These are phyloP conservation scores for Cystofilobasidium ferigula DNA, from an alignment of 768 basidiomycete species.

Conservation along the genomic window DNA sequence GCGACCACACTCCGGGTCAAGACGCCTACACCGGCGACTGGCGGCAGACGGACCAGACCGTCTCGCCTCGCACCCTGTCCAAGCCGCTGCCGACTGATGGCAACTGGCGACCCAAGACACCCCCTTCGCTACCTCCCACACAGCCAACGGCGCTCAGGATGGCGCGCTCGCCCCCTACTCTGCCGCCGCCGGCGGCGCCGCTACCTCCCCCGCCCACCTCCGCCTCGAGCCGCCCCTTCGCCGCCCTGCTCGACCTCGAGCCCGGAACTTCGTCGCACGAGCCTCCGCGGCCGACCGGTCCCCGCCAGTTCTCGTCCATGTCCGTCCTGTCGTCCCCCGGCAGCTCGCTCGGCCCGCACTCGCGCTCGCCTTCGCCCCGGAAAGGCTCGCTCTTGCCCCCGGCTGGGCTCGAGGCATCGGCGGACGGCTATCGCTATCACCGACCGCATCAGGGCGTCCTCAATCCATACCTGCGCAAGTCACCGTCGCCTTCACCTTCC, in stretches of 20 bases:
- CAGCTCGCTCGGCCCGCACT: not conserved
- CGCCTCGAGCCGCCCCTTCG: not conserved
- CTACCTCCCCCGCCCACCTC: not conserved
- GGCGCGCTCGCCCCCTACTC: not conserved
- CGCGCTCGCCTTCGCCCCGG: not conserved
- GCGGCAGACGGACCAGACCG: not conserved
- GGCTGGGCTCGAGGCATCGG: not conserved
- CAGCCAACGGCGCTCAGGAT: not conserved
- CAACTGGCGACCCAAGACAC: not conserved
- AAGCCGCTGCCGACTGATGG: not conserved
- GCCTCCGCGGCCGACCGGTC: not conserved
- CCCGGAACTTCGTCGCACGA: not conserved
- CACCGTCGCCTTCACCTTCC: not conserved
- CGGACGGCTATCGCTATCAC: not conserved
- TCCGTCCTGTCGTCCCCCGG: not conserved
- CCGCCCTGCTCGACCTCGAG: not conserved
- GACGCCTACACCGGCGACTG: not conserved
- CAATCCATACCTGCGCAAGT: constrained; percentile 4
- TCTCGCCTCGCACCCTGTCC: not conserved
- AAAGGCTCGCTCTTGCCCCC: not conserved
- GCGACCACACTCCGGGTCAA: not conserved
- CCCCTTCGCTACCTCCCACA: not conserved
- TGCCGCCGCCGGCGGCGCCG: not conserved
- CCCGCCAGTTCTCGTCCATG: not conserved
- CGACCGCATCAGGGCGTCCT: not conserved